Evolutionary conservation across 2,329 filamentous ascomycete genomes (phyloP).

Genomic region (Cladosporium halotolerans): DNA sequence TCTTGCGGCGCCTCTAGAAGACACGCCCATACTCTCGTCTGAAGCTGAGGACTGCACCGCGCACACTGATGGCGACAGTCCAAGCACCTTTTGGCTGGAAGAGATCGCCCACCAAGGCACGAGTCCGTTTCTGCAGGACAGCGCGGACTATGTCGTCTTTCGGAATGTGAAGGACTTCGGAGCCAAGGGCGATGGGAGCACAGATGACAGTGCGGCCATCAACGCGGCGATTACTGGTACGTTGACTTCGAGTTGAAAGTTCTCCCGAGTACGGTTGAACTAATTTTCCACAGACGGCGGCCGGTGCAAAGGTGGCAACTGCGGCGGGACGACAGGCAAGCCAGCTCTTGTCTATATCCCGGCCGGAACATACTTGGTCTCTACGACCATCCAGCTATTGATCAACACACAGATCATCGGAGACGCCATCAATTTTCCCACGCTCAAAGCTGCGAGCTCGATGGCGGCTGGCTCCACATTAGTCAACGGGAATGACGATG

Average conservation of each 20-base stretch:
- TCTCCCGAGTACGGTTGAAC: neutral
- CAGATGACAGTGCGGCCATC: conserved; percentile 87
- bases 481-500: conserved; percentile 2
- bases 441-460: conserved; percentile 49
- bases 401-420: conserved; percentile 93
- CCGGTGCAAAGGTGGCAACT: conserved; percentile 43
- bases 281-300: conserved; percentile 33
- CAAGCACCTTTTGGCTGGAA: conserved; percentile 61
- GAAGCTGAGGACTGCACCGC: neutral
- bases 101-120: conserved; percentile 62
- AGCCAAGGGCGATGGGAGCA: conserved; percentile 52
- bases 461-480: neutral
- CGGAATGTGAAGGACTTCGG: conserved; percentile 42
- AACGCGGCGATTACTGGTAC: conserved; percentile 63
- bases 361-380: conserved; percentile 49
- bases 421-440: conserved; percentile 64
- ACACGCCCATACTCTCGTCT: neutral
- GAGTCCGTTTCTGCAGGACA: conserved; percentile 53
- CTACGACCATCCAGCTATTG: conserved; percentile 68
- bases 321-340: conserved; percentile 49
- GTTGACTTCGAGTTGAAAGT: conserved; percentile 15
- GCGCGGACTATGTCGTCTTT: conserved; percentile 52
- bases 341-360: conserved; percentile 50
- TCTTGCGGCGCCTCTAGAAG: neutral
- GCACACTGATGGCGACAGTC: no score